Percentiles rank a stretch among this genome's conserved stretches.
These are phyloP conservation scores for Talaromyces stipitatus DNA, from an alignment of 495 filamentous ascomycete genomes.

Conservation along the genomic window DNA sequence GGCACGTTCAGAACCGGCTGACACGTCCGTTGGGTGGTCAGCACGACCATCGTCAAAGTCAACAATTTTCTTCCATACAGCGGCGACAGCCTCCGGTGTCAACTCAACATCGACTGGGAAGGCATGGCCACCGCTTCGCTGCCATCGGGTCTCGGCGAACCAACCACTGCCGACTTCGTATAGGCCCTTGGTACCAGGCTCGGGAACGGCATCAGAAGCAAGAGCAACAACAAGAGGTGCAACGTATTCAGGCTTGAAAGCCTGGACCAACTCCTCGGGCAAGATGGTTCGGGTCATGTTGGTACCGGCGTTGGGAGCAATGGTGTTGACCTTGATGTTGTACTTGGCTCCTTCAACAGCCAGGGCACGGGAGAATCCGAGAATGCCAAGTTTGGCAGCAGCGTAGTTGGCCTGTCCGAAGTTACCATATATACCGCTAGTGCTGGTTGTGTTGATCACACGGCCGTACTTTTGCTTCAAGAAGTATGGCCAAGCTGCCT, in stretches of 20 bases:
- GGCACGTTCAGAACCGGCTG: conserved; percentile 74
- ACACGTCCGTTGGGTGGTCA: conserved; percentile 75
- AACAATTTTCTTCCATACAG: conserved; percentile 70
- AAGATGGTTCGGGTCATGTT: conserved; percentile 93
- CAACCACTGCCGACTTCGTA: conserved; percentile 96
- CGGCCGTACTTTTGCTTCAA: conserved; percentile 98
- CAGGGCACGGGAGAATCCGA: conserved; percentile 88
- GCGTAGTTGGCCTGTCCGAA: conserved; percentile 99
- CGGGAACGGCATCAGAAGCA: conserved; percentile 79
- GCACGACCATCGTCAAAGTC: conserved; percentile 87
- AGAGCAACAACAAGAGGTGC: conserved; percentile 86
- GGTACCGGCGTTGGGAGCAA: conserved; percentile 95
- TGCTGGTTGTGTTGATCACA: conserved; percentile 92
- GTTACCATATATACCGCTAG: conserved; percentile 97
- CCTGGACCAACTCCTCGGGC: conserved; percentile 96
- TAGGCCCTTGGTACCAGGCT: conserved; percentile 78
- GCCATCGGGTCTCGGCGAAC: conserved; percentile 89
- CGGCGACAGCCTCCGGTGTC: conserved; percentile 76
- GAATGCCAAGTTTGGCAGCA: conserved; percentile 89
- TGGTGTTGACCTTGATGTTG: conserved; percentile 98
- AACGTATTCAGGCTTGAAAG: conserved; percentile 99
- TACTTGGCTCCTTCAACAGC: conserved; percentile 93
- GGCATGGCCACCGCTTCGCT: conserved; percentile 80
- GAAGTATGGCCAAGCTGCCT: conserved; percentile 97
- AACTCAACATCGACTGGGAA: conserved; percentile 87